Base-by-base conservation (phyloP, 1,284 basidiomycete species). In the Microbotryum violaceum region DNA sequence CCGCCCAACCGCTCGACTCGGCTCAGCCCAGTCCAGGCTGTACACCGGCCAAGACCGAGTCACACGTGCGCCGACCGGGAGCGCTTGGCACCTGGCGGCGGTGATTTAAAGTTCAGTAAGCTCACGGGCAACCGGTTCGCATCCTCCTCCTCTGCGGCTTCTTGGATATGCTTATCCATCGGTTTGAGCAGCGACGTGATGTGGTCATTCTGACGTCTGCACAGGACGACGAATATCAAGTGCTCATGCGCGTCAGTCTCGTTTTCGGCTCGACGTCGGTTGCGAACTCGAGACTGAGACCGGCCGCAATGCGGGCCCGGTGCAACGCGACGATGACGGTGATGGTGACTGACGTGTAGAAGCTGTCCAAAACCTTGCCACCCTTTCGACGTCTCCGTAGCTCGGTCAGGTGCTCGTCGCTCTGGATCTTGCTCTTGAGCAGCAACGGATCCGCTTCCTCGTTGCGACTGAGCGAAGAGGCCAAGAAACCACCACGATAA, bases 141-240 rank as follows among this genome's bases (percentile, higher is more conserved):
- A 49, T 86, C 82, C 71, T 86, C 83, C 31, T 84, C 82, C 23
- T 80, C 78, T 67, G 79, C 80, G 29, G 87, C 86, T 63, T 90
- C 86, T 63, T 82, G 80, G 0, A 86, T 88, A 72, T 93, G 88
- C 49, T 85, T 83, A 55, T 89, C 86, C 83, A 94, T 88, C 1
- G 91, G 83, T 76, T 96, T 97, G 58, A 97, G 82, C 61, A 97
- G 77, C 23, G 82, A 82, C 44, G 78, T 75, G 67, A 97, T 97
- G 67, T 94, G 86, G 82, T 83, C 79, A 79, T 97, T 97, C 76
- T 97, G 93, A 54, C 78, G 82, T 87, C 48, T 23, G 21, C 12
- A 6, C 2, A 49, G 14, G 20, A 29, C 48, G 48, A 29, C 16
- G 21, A 16, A 14, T n/a, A n/a, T 14, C 48, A 20, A 1, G 18